phyloP scores from a whole-genome alignment of 768 basidiomycete genomes.

The Coprinopsis marcescibilis region DNA sequence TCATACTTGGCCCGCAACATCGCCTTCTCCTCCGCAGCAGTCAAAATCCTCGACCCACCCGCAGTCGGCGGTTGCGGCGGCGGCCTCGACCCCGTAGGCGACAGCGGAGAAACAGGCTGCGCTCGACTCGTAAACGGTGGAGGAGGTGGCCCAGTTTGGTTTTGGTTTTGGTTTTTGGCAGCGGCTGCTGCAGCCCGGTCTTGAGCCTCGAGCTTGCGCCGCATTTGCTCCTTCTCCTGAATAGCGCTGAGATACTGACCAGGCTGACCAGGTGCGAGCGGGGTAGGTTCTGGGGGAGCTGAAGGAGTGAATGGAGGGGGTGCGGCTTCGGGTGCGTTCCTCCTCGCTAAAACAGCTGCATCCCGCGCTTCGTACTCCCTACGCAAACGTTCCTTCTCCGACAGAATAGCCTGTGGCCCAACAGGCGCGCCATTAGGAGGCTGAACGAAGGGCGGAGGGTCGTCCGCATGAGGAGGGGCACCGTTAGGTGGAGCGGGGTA shows the following conservation, averaged over 20 bases:
- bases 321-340: not conserved
- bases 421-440: conserved; percentile 29
- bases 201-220: conserved; percentile 50
- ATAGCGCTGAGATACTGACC: conserved; percentile 25
- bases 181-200: conserved; percentile 29
- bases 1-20: conserved; percentile 58
- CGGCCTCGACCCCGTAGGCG: conserved; percentile 16
- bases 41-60: conserved; percentile 32
- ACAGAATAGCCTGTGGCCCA: conserved; percentile 32
- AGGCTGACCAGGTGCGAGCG: conserved; percentile 20
- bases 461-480: conserved; percentile 21
- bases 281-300: conserved; percentile 16
- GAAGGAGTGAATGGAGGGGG: conserved; percentile 12
- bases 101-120: not conserved
- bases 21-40: conserved; percentile 79
- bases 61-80: conserved; percentile 30
- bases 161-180: conserved; percentile 19
- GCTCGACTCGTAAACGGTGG: conserved; percentile 11
- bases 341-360: conserved; percentile 36
- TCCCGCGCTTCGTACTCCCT: conserved; percentile 64
- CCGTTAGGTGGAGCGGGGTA: conserved; percentile 15
- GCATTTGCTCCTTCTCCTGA: conserved; percentile 52
- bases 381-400: conserved; percentile 69
- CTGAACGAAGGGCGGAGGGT: conserved; percentile 49
- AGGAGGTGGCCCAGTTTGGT: conserved; percentile 11